Evolutionary conservation across 1,139 yeast genomes (phyloP), one percentile per base, ranked within the genome.

Genomic region (Kluyveromyces sp.): DNA sequence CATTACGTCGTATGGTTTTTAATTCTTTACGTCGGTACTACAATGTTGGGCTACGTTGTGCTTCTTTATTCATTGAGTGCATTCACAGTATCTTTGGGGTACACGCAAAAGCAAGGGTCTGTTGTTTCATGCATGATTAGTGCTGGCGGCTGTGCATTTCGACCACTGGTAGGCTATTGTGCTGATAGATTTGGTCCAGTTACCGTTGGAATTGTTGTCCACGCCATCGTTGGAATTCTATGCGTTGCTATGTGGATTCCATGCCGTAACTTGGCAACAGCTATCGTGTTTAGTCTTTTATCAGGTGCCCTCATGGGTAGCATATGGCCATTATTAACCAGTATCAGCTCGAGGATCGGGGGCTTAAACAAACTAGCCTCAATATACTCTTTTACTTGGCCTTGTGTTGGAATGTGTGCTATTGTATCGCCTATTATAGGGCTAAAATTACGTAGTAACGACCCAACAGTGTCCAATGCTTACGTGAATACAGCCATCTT

Each of bases 211-310:
- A 52, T 65, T 2, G 45, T 61, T 25, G 61, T 62, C 3, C 67
- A 69, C 39, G 36, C 52, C 3, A 35, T 65, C 3, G 58, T 61
- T 67, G 64, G 72, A 79, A 78, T 2, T 74, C 79, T 76, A 79
- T 85, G 85, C 70, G 79, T 37, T 30, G 80, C 78, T 2, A 75
- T 80, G 76, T 81, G 86, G 86, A 71, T 79, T 37, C 82, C 83
- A 2, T 73, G 78, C 7, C 62, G 75, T 42, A 77, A 75, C 54
- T 73, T 65, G 51, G 79, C 79, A 3, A 74, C 79, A 3, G 72
- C 79, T 2, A 59, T 75, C 27, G 70, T 64, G 2, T 73, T 75
- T 55, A 75, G 75, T 2, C 43, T 77, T 35, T 48, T 77, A 3
- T 66, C 64, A 47, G 83, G 83, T 35, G 63, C 70, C 3, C 45